These are phyloP conservation scores for Biancaea sappan DNA, from an alignment of 306 rosid species.

Conservation along the genomic window DNA sequence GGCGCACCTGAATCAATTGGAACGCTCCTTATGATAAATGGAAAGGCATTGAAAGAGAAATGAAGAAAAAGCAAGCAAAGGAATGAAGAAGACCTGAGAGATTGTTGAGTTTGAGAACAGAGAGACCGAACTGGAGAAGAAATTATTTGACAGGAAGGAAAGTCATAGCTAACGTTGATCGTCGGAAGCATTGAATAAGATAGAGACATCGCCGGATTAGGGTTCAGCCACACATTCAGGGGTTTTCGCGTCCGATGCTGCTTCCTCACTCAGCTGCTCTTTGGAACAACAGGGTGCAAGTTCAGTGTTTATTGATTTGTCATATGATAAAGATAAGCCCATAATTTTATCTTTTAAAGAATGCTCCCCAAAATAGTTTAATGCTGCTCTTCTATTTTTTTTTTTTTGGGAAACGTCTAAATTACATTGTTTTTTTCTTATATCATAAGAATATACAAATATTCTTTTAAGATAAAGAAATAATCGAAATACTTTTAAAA, in stretches of 20 bases:
- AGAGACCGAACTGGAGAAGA: slow-evolving; percentile 32
- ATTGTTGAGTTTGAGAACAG: slow-evolving; percentile 43
- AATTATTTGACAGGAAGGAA: slow-evolving; percentile 9
- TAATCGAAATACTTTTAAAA: too few relatives aligned
- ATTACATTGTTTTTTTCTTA: too few relatives aligned
- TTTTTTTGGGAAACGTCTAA: too few relatives aligned
- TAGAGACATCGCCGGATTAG: slow-evolving; percentile 15
- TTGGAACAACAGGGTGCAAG: neutral
- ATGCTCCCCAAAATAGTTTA: too few relatives aligned
- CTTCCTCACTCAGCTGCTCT: neutral
- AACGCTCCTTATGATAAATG: neutral
- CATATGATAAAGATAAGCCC: too few relatives aligned
- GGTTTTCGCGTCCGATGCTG: neutral
- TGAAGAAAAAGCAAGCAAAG: neutral
- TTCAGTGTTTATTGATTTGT: too few relatives aligned
- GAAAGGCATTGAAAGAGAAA: neutral
- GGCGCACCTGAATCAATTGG: slow-evolving; percentile 53
- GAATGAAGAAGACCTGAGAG: slow-evolving; percentile 54
- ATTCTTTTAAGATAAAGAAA: too few relatives aligned
- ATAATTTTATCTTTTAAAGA: too few relatives aligned
- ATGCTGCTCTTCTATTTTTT: too few relatives aligned
- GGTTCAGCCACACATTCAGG: slow-evolving; percentile 14
- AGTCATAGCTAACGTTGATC: neutral
- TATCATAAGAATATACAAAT: too few relatives aligned
- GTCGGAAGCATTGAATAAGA: slow-evolving; percentile 5